Evolutionary conservation across 345 rosid genomes (phyloP).

Genomic region (Linum lewisii): DNA sequence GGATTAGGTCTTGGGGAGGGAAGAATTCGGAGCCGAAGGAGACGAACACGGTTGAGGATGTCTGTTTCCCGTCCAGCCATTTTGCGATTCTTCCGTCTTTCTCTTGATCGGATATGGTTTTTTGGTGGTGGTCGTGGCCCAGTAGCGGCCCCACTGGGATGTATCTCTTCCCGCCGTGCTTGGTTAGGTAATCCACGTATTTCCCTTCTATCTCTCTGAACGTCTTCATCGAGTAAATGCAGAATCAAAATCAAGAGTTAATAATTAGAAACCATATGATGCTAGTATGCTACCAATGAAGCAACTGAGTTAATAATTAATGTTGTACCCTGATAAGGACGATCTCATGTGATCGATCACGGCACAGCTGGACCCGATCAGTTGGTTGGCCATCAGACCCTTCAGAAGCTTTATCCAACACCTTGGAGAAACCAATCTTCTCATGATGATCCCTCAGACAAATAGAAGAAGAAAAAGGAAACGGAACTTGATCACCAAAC

Average conservation of each 20-base stretch:
- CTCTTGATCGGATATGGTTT: conserved; percentile 3
- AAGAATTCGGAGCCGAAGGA: conserved; percentile 34
- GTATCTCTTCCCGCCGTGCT: conserved; percentile 14
- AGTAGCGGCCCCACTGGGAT: conserved; percentile 31
- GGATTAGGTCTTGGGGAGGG: conserved; percentile 18
- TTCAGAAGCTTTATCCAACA: not conserved
- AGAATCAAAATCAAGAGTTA: too few relatives aligned
- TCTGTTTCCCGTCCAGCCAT: conserved; percentile 25
- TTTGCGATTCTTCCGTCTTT: conserved; percentile 5
- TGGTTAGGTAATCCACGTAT: conserved; percentile 21
- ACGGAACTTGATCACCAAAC: not conserved
- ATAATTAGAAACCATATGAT: too few relatives aligned
- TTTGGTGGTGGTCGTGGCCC: conserved; percentile 1
- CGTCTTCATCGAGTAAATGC: conserved; percentile 1
- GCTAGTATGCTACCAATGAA: too few relatives aligned
- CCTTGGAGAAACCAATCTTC: not conserved
- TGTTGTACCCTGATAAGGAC: conserved; percentile 13
- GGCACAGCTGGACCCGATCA: conserved; percentile 3
- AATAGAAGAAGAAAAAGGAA: conserved; percentile 12
- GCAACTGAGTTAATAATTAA: too few relatives aligned
- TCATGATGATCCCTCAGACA: not conserved
- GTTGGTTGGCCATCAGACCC: conserved; percentile 3
- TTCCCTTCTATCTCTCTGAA: conserved; percentile 30
- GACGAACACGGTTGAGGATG: conserved; percentile 20
- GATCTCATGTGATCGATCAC: conserved; percentile 11